phyloP scores from a whole-genome alignment of 2,329 filamentous ascomycete species.

The Fusarium nelsonii region DNA sequence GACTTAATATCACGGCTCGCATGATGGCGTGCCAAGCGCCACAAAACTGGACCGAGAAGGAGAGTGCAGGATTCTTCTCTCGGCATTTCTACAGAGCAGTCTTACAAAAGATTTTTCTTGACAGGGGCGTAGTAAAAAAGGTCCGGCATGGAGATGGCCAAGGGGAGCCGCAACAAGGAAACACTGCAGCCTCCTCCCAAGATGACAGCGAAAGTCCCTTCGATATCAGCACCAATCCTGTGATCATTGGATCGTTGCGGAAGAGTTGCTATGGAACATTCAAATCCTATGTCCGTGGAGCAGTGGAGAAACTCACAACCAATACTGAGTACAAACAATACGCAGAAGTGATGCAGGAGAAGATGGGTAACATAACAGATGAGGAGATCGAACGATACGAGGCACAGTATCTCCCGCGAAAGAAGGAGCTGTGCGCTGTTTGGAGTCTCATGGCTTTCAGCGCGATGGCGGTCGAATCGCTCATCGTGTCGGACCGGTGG shows the following conservation, averaged over 20 bases:
- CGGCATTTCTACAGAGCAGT: constrained; percentile 93
- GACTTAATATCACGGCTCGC: constrained; percentile 93
- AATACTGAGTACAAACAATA: constrained; percentile 69
- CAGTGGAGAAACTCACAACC: constrained; percentile 78
- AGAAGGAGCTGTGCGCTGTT: constrained; percentile 85
- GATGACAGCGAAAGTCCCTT: constrained; percentile 57
- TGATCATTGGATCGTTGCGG: constrained; percentile 87
- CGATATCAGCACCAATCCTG: constrained; percentile 75
- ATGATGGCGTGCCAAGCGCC: constrained; percentile 99
- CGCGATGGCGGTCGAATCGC: constrained; percentile 86
- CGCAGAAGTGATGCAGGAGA: constrained; percentile 71
- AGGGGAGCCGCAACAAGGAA: constrained; percentile 43
- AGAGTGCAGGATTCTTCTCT: constrained; percentile 90
- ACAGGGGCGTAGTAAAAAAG: constrained; percentile 79
- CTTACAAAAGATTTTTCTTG: constrained; percentile 91
- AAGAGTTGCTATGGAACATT: constrained; percentile 85
- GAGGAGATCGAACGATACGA: constrained; percentile 82
- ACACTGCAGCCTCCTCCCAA: constrained; percentile 18
- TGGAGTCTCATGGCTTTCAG: constrained; percentile 98
- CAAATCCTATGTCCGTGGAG: constrained; percentile 81
- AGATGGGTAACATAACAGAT: constrained; percentile 77
- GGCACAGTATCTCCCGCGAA: constrained; percentile 70
- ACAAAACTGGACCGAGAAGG: constrained; percentile 85
- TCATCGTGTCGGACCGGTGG: constrained; percentile 93
- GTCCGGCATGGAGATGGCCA: constrained; percentile 57